Percentiles rank a stretch among this genome's conserved stretches.
Conservation (phyloP, 164 flowering plant genomes). For the Magnolia officinalis region DNA sequence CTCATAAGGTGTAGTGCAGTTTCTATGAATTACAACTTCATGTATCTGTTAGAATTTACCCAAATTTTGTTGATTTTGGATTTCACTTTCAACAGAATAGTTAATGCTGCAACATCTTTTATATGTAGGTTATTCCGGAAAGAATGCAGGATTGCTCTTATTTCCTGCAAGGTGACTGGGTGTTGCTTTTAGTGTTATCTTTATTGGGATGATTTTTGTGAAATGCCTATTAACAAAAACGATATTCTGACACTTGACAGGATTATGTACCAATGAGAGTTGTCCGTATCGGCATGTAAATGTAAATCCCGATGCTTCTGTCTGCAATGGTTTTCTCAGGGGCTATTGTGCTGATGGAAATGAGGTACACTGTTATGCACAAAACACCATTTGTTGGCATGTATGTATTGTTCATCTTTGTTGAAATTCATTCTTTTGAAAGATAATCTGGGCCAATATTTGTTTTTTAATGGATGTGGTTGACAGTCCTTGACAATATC, state of each 20-base stretch:
- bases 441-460: background rate
- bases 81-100: background rate
- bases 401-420: background rate
- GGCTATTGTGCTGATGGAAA: slow-evolving; percentile 95
- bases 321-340: slow-evolving; percentile 85
- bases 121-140: slow-evolving; percentile 87
- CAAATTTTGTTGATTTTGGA: background rate
- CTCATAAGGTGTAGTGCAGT: slow-evolving; percentile 67
- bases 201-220: background rate
- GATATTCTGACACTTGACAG: slow-evolving; percentile 25
- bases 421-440: background rate
- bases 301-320: slow-evolving; percentile 73
- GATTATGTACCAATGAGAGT: slow-evolving; percentile 68
- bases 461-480: background rate
- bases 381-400: background rate
- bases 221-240: background rate
- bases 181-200: slow-evolving; percentile 1
- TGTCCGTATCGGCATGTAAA: slow-evolving; percentile 96
- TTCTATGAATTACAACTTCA: background rate
- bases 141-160: slow-evolving; percentile 98
- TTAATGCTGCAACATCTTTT: background rate
- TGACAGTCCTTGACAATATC: background rate
- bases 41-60: background rate
- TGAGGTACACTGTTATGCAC: slow-evolving; percentile 56
- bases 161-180: slow-evolving; percentile 64